Evolutionary conservation across 306 rosid genomes (phyloP).

Genomic region (Glycine latifolia): DNA sequence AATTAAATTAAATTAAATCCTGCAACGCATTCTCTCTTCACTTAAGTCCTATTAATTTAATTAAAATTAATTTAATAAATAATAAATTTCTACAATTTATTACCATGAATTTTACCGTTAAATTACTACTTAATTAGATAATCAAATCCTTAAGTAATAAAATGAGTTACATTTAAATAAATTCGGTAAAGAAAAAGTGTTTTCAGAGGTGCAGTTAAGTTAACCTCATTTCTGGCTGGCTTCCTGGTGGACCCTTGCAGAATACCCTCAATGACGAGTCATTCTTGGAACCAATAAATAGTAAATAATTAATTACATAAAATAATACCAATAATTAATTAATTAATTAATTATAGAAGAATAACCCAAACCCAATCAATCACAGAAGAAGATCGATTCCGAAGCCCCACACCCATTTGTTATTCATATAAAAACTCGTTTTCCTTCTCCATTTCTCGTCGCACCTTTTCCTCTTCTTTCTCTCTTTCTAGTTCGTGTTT

Average conservation of each 20-base stretch:
- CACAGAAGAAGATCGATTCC: constrained; percentile 12
- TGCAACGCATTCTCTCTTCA: not conserved
- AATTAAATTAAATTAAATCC: not conserved
- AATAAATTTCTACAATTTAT: too few species aligned
- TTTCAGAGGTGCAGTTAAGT: too few species aligned
- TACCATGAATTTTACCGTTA: too few species aligned
- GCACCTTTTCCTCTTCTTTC: not conserved
- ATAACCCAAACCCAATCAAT: constrained; percentile 6
- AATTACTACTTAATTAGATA: too few species aligned
- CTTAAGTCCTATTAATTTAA: too few species aligned
- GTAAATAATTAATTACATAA: not conserved
- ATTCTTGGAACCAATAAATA: not conserved
- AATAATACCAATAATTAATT: not conserved
- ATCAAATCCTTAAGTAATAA: too few species aligned
- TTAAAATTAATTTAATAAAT: too few species aligned
- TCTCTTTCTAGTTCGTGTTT: not conserved
- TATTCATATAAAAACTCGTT: constrained; percentile 16
- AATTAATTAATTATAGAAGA: not conserved
- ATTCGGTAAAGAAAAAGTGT: too few species aligned
- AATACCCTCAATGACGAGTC: constrained; percentile 8
- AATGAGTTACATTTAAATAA: not conserved
- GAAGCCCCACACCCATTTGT: constrained; percentile 8
- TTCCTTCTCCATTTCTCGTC: not conserved
- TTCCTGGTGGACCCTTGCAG: not conserved
- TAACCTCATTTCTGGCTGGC: not conserved